A percentile compares a stretch with the other conserved stretches of the same genome.
Evolutionary conservation across 2,329 filamentous ascomycete species (phyloP).

Genomic region (Fusarium penzigii): DNA sequence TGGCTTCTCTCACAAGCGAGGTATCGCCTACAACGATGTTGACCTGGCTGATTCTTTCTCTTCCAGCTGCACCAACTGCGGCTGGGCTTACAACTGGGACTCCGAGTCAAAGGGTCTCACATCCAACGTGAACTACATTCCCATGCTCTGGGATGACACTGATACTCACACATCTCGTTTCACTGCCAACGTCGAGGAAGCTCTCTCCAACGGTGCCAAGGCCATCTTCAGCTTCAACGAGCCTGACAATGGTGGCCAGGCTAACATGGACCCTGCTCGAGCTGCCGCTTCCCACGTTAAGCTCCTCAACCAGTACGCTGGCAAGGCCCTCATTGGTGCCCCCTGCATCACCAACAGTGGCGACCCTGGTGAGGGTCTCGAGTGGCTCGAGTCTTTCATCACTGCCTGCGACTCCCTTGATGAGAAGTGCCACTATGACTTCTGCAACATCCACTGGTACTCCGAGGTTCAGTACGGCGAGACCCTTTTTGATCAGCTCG

Average conservation of each 20-base stretch:
- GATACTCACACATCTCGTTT: conserved; percentile 50
- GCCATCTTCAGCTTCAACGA: conserved; percentile 72
- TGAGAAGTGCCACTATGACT: conserved; percentile 55
- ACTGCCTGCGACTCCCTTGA: conserved; percentile 44
- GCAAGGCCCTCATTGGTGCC: conserved; percentile 54
- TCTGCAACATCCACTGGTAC: conserved; percentile 67
- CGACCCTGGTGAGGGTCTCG: conserved; percentile 49
- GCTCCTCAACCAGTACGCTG: conserved; percentile 57
- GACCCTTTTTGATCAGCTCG: conserved; percentile 57
- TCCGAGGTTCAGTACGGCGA: conserved; percentile 46
- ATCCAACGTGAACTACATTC: conserved; percentile 58
- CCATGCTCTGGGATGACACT: conserved; percentile 63
- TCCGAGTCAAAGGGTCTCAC: conserved; percentile 44
- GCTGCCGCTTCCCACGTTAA: conserved; percentile 56
- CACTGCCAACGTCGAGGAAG: conserved; percentile 49
- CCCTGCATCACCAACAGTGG: conserved; percentile 65
- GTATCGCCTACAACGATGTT: conserved; percentile 67
- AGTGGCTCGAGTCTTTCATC: conserved; percentile 58
- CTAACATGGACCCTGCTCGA: conserved; percentile 53
- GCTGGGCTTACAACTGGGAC: conserved; percentile 73
- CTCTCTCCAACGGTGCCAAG: conserved; percentile 55
- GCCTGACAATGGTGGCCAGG: conserved; percentile 62
- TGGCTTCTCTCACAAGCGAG: conserved; percentile 54
- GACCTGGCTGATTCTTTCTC: conserved; percentile 53
- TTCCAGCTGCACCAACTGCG: conserved; percentile 41